Evolutionary conservation across 352 stramenopile species (phyloP), one percentile per base, ranked within the genome.

Genomic region (Phytopythium sindhum): DNA sequence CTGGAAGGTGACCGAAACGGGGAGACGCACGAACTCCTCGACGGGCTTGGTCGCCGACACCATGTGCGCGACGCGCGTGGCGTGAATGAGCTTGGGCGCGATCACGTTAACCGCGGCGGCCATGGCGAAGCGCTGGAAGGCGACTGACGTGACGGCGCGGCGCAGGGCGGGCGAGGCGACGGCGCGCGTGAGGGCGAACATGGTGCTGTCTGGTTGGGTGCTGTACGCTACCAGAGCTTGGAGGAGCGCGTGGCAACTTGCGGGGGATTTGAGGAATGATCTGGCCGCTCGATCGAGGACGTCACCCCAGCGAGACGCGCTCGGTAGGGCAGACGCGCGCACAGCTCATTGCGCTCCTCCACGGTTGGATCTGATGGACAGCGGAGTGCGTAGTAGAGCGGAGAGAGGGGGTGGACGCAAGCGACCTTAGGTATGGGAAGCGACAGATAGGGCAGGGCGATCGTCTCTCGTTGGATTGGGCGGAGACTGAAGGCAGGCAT

Each of bases 111-210:
- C 55, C 29, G 55, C 37, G 35, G 55, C 55, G 55, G 55, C 55
- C 37, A 60, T 14, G 23, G 55, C 55, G 55, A 60, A 60, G 37
- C 55, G 55, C 55, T 60, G 55, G 55, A 60, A 48, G 37, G 55
- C 55, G 26, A 44, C 29, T 14, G 55, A 60, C 17, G 55, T 50
- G 35, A 51, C 55, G 35, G 37, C 55, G 23, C 26, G 55, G 33
- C 55, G 55, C n/a, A 60, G 23, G 24, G n/a, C 55, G 15, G 37
- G 24, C 37, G 55, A 60, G 55, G 37, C 37, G 15, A 51, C 55
- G 37, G 39, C 55, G 55, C 37, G 55, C 5, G 31, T 41, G 55
- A 60, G 8, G 24, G 55, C 55, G 55, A 60, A 60, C 55, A 60
- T 60, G 54, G 21, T 48, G 42, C 19, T 23, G 15, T 23, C 9